A percentile compares a stretch with the other conserved stretches of the same genome.
phyloP scores from a whole-genome alignment of 345 rosid species.

The Populus nigra region DNA sequence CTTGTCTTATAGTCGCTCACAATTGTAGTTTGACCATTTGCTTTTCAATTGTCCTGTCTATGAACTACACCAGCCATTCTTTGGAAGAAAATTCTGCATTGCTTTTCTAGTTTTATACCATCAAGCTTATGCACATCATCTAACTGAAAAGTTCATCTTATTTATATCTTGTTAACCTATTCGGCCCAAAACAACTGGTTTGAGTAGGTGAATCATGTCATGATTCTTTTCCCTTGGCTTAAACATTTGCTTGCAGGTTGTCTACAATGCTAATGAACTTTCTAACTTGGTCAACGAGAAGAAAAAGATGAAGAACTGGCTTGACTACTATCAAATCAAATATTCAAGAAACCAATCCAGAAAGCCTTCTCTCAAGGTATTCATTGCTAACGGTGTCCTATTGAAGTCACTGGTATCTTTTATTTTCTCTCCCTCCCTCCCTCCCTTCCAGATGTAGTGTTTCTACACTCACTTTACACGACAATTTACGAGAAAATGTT shows the following conservation, averaged over 20 bases:
- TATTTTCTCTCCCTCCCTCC: background rate
- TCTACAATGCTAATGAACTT: constrained; percentile 68
- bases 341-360: constrained; percentile 55
- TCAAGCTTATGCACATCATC: background rate
- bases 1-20: background rate
- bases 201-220: background rate
- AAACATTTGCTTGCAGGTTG: constrained; percentile 50
- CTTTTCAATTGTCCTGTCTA: background rate
- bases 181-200: background rate
- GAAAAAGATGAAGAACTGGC: constrained; percentile 76
- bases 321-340: constrained; percentile 74
- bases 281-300: constrained; percentile 58
- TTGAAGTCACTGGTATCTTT: background rate
- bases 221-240: constrained; percentile 2
- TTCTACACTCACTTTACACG: background rate
- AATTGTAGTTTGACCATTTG: background rate
- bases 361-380: constrained; percentile 61
- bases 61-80: background rate
- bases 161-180: background rate
- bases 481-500: background rate
- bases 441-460: background rate
- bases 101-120: background rate
- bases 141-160: background rate
- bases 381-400: background rate
- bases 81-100: background rate